A percentile compares a stretch with the other conserved stretches of the same genome.
Conservation (phyloP, 2,329 filamentous ascomycete species). For the Fusarium chlamydosporum region DNA sequence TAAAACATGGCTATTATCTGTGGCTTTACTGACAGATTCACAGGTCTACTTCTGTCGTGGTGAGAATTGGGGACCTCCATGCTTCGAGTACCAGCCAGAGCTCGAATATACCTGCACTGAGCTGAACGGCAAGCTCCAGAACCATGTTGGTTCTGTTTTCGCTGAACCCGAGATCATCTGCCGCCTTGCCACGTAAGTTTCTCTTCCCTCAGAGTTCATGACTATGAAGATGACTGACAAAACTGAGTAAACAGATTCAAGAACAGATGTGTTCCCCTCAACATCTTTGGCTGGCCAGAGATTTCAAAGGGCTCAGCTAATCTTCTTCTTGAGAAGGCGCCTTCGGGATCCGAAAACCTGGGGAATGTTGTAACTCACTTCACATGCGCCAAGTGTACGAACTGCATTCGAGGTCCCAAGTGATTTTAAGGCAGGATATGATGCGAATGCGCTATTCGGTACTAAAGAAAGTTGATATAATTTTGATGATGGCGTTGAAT, state of each 20-base stretch:
- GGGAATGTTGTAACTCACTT: conserved; percentile 47
- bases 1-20: no score
- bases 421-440: neutral
- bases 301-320: conserved; percentile 43
- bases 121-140: conserved; percentile 37
- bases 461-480: conserved; percentile 1
- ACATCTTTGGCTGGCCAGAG: conserved; percentile 49
- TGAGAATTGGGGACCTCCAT: conserved; percentile 48
- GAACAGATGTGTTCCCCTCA: conserved; percentile 33
- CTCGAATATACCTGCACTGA: conserved; percentile 48
- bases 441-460: neutral
- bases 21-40: conserved; percentile 13
- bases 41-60: conserved; percentile 50
- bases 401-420: conserved; percentile 33
- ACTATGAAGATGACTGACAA: conserved; percentile 16
- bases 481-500: neutral
- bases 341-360: conserved; percentile 31
- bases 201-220: neutral
- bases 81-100: conserved; percentile 44
- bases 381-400: conserved; percentile 47
- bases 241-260: conserved; percentile 18
- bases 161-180: conserved; percentile 47
- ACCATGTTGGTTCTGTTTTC: conserved; percentile 48
- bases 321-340: conserved; percentile 36
- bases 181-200: conserved; percentile 43